A percentile compares a stretch with the other conserved stretches of the same genome.
Evolutionary conservation across 2,329 filamentous ascomycete genomes (phyloP).

Genomic region (Orbilia ellipsospora): DNA sequence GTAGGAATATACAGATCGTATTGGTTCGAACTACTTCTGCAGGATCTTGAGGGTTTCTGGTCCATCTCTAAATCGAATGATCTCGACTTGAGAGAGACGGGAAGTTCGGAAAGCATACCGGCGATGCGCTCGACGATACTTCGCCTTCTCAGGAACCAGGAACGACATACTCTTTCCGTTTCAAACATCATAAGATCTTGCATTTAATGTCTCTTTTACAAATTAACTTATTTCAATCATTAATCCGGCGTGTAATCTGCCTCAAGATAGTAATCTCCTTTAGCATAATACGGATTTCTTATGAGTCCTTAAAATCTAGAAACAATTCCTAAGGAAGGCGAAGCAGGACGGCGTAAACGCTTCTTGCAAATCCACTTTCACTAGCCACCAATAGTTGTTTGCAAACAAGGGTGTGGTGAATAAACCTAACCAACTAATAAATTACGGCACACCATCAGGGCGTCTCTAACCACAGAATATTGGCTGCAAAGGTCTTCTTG

Average conservation of each 20-base stretch:
- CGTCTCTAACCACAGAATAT: slow-evolving; percentile 28
- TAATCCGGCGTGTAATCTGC: slow-evolving; percentile 6
- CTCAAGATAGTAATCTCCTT: not conserved
- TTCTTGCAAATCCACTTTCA: slow-evolving; percentile 41
- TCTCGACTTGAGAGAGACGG: not conserved
- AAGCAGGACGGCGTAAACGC: slow-evolving; percentile 20
- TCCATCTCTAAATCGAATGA: not conserved
- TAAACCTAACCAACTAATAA: slow-evolving; percentile 18
- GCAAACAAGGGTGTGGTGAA: slow-evolving; percentile 21
- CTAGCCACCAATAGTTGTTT: slow-evolving; percentile 32
- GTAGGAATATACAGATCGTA: too few species aligned
- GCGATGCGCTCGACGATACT: not conserved
- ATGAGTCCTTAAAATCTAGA: too few species aligned
- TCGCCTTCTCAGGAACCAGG: slow-evolving; percentile 4
- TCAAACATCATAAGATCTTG: slow-evolving; percentile 2
- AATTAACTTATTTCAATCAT: slow-evolving; percentile 13
- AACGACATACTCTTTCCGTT: not conserved
- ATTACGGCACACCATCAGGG: slow-evolving; percentile 5
- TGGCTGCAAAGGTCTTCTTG: slow-evolving; percentile 22
- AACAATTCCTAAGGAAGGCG: too few species aligned
- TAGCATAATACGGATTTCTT: not conserved
- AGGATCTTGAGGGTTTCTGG: too few species aligned
- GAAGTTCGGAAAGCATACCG: not conserved
- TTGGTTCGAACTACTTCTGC: too few species aligned
- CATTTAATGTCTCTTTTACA: not conserved